These are phyloP conservation scores for Yamadazyma nakazawae DNA, from an alignment of 805 yeast species.

Conservation along the genomic window DNA sequence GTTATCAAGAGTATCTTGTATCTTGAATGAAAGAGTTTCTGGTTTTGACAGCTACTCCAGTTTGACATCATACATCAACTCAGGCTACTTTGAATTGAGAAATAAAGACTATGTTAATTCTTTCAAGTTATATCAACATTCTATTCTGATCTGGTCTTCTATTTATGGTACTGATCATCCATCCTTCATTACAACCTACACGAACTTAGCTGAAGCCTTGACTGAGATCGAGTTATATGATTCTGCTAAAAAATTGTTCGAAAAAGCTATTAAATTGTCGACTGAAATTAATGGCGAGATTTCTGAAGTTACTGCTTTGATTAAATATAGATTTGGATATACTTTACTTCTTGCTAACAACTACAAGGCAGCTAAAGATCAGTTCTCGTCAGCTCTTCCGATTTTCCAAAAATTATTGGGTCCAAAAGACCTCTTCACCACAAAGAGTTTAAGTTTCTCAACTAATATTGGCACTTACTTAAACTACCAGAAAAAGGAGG, in stretches of 20 bases:
- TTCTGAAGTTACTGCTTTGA: slow-evolving; percentile 59
- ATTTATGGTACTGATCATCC: slow-evolving; percentile 69
- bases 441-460: slow-evolving; percentile 65
- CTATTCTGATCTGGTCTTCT: slow-evolving; percentile 54
- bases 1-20: slow-evolving; percentile 63
- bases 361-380: slow-evolving; percentile 52
- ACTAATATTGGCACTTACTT: slow-evolving; percentile 51
- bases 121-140: slow-evolving; percentile 57
- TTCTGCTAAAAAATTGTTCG: slow-evolving; percentile 52
- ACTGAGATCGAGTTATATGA: slow-evolving; percentile 47
- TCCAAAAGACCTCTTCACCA: slow-evolving; percentile 61
- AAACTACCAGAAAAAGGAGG: slow-evolving; percentile 41
- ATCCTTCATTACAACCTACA: slow-evolving; percentile 58
- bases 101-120: slow-evolving; percentile 59
- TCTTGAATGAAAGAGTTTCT: slow-evolving; percentile 71
- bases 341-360: slow-evolving; percentile 51
- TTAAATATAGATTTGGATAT: slow-evolving; percentile 56
- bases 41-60: slow-evolving; percentile 84
- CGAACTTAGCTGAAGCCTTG: slow-evolving; percentile 59
- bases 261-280: slow-evolving; percentile 52
- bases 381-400: slow-evolving; percentile 53
- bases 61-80: slow-evolving; percentile 64
- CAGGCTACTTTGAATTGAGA: slow-evolving; percentile 68
- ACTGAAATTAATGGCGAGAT: slow-evolving; percentile 51
- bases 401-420: slow-evolving; percentile 62